These are phyloP conservation scores for Avena eriantha DNA, from an alignment of 176 grass and related monocot species.

Conservation along the genomic window DNA sequence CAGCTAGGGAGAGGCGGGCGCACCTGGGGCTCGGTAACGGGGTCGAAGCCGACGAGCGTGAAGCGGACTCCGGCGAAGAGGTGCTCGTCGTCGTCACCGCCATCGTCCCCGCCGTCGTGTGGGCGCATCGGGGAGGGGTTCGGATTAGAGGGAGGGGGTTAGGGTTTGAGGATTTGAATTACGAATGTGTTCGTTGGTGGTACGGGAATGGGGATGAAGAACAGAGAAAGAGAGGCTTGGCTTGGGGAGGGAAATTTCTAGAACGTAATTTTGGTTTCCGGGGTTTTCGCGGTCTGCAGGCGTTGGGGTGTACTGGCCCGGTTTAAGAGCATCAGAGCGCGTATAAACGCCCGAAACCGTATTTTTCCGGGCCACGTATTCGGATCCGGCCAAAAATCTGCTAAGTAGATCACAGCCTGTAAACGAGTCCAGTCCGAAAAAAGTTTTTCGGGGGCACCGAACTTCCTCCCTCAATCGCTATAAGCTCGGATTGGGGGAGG, in stretches of 20 bases:
- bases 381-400: no score
- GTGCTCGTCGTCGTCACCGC: background rate
- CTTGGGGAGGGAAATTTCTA: slow-evolving; percentile 11
- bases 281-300: background rate
- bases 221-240: background rate
- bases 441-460: no score
- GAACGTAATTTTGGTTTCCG: background rate
- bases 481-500: no score
- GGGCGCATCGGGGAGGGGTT: background rate
- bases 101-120: background rate
- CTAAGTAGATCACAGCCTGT: no score
- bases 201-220: background rate
- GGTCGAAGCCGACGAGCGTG: slow-evolving; percentile 83
- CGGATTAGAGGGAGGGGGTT: slow-evolving; percentile 2
- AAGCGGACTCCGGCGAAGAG: slow-evolving; percentile 81
- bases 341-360: no score
- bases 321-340: no score
- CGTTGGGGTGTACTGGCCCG: background rate
- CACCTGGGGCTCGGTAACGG: slow-evolving; percentile 73
- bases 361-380: no score
- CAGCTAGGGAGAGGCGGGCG: background rate
- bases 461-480: no score
- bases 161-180: slow-evolving; percentile 22
- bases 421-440: no score
- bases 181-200: background rate